Base-by-base conservation (phyloP, 805 yeast genomes). In the Hanseniaspora occidentalis region DNA sequence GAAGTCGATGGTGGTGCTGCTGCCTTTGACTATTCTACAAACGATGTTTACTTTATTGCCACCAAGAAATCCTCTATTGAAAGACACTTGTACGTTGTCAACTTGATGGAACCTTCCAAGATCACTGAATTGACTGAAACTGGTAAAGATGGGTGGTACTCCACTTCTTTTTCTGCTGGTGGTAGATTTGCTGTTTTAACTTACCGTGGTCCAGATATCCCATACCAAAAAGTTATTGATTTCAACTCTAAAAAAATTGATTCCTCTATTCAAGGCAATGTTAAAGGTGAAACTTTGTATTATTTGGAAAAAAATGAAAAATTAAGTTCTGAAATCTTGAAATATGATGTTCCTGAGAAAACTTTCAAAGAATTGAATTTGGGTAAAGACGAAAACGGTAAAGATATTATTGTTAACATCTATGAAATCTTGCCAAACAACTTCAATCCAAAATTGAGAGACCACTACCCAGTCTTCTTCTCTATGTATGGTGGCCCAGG, bases 401-500 rank as follows among this genome's bases (percentile, higher is more conserved):
- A 66, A 4, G 70, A 62, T 2, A 60, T 73, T 22, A 47, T 57
- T 3, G 82, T 73, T 13, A 84, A 88, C 58, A 72, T 75, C 22
- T 69, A 75, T 43, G 96, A 88, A 57, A 79, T 84, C 4, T 64
- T 78, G 35, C 97, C 97, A 1, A 70, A 78, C 34, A 63, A 69
- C 47, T 92, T 92, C 55, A 71, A 83, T 50, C 64, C 67, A 10
- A 51, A 61, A 7, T 47, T 50, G 26, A 52, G 48, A 16, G 64
- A 68, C 50, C 68, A 78, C 56, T 86, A 89, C 56, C 97, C 97
- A 0, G 77, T 92, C 0, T 66, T 92, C 43, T 89, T 92, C 56
- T 86, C 71, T 55, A 86, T 86, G 4, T 92, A 92, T 54, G 96
- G 96, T 18, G 98, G 98, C 0, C 98, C 98, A 7, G 92, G 86